Evolutionary conservation across 2,329 filamentous ascomycete species (phyloP).

Genomic region (Chaetomiaceae sp.): DNA sequence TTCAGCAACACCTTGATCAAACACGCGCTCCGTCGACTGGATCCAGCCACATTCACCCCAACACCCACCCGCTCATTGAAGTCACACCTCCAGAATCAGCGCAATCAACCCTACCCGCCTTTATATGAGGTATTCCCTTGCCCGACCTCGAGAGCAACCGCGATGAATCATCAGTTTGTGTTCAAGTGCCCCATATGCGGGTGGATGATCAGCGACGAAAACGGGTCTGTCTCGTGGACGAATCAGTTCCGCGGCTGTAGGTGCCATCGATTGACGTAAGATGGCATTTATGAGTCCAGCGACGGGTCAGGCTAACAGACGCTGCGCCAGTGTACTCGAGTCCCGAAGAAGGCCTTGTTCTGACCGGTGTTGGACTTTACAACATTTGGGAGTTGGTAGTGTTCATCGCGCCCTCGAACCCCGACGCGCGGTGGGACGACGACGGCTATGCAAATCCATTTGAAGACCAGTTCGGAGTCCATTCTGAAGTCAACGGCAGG

Average conservation of each 20-base stretch:
- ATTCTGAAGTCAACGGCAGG: too few relatives aligned
- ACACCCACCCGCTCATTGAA: too few relatives aligned
- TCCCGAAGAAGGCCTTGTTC: neutral
- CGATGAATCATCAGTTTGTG: too few relatives aligned
- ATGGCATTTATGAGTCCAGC: neutral
- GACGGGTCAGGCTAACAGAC: too few relatives aligned
- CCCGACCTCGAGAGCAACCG: too few relatives aligned
- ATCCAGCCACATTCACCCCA: too few relatives aligned
- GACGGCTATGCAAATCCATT: neutral
- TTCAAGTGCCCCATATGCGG: neutral
- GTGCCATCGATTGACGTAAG: too few relatives aligned
- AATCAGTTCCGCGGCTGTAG: neutral
- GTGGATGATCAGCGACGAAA: neutral
- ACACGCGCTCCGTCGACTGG: too few relatives aligned
- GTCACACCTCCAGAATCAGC: too few relatives aligned
- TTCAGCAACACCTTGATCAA: too few relatives aligned
- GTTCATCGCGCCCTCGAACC: neutral
- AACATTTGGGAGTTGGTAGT: neutral
- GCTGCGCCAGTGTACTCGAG: neutral
- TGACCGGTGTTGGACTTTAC: slow-evolving; percentile 1
- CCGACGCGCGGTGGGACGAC: slow-evolving; percentile 1
- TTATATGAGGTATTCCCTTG: too few relatives aligned
- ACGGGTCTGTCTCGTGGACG: neutral
- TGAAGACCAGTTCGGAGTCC: neutral
- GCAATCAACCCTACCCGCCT: too few relatives aligned